Base-by-base conservation (phyloP, 176 grass and related monocot species). In the Oryza glumipatula region DNA sequence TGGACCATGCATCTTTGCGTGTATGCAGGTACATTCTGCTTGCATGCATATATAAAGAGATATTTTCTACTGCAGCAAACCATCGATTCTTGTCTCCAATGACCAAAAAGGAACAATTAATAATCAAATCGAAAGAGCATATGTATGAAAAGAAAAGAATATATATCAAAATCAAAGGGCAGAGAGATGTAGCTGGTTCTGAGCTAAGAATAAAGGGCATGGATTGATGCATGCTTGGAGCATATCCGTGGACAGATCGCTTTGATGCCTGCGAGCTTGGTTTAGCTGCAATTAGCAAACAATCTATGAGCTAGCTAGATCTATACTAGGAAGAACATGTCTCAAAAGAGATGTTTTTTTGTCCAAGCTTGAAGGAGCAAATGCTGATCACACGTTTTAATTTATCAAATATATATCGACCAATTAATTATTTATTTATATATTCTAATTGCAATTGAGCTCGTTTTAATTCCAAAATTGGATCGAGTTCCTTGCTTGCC, bases 161-260 rank as follows among this genome's bases (percentile, higher is more conserved):
- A 33, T 32, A 11, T 30, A 66, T 30, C 26, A 68, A 8, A 8
- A 36, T 68, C 7, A 36, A 68, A 68, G 33, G 66, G 33, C 6
- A 68, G 15, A 68, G 6, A 10, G 33, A 70, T 70, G 66, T 39
- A 44, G 47, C 6, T 44, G 21, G 30, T 46, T 21, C 0, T 56
- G 28, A 77, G 65, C 83, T 67, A 77, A 70, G 65, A 77, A 84
- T 85, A 70, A 85, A 77, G 65, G 15, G 48, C 35, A 22, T 70
- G 64, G 9, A 48, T 70, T 14, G 43, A 41, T 10, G 6, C 43
- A 28, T 10, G 6, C 17, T 8, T 58, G 52, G 52, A 58, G 17
- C 54, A 58, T n/a, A 58, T 58, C 19, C 52, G 21, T 56, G 16
- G 52, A 56, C 52, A 56, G 16, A 56, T 35, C 33, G 33, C 21